phyloP scores from a whole-genome alignment of 1,284 basidiomycete genomes.

The Pseudozyma thailandica region DNA sequence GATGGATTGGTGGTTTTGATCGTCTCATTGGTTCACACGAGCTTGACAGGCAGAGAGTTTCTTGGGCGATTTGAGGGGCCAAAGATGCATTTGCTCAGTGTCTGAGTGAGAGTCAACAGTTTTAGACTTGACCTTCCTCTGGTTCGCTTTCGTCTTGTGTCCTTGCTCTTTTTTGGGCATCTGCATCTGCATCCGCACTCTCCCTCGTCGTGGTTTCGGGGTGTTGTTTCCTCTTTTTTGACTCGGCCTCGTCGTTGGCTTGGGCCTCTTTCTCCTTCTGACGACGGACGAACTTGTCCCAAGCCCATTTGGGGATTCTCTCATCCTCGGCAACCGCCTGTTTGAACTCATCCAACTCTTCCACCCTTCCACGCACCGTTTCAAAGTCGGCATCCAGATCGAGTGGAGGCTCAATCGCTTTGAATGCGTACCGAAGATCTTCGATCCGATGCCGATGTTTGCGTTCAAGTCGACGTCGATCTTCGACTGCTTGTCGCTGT shows the following conservation, averaged over 20 bases:
- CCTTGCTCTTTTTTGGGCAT: slow-evolving; percentile 9
- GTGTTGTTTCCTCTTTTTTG: slow-evolving; percentile 28
- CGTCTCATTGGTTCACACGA: too few relatives aligned
- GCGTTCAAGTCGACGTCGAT: slow-evolving; percentile 82
- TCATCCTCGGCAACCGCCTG: slow-evolving; percentile 44
- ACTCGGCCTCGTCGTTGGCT: not conserved
- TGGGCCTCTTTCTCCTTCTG: slow-evolving; percentile 50
- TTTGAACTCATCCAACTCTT: slow-evolving; percentile 36
- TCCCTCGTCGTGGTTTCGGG: not conserved
- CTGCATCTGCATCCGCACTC: not conserved
- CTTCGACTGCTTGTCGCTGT: slow-evolving; percentile 69
- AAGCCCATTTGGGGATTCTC: slow-evolving; percentile 51
- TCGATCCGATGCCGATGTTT: slow-evolving; percentile 88
- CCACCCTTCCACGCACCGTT: slow-evolving; percentile 18
- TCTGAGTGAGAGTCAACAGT: too few relatives aligned
- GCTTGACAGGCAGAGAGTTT: too few relatives aligned
- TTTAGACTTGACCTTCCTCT: slow-evolving; percentile 48
- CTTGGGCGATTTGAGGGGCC: too few relatives aligned
- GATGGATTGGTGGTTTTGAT: too few relatives aligned
- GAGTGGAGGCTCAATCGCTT: slow-evolving; percentile 80
- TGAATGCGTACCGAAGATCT: slow-evolving; percentile 93
- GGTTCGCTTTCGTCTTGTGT: slow-evolving; percentile 32
- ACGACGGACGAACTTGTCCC: slow-evolving; percentile 62
- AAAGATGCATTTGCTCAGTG: too few relatives aligned
- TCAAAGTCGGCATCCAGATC: slow-evolving; percentile 44